Percentiles rank a stretch among this genome's conserved stretches.
Evolutionary conservation across 2,329 filamentous ascomycete genomes (phyloP).

Genomic region (Scedosporium apiospermum): DNA sequence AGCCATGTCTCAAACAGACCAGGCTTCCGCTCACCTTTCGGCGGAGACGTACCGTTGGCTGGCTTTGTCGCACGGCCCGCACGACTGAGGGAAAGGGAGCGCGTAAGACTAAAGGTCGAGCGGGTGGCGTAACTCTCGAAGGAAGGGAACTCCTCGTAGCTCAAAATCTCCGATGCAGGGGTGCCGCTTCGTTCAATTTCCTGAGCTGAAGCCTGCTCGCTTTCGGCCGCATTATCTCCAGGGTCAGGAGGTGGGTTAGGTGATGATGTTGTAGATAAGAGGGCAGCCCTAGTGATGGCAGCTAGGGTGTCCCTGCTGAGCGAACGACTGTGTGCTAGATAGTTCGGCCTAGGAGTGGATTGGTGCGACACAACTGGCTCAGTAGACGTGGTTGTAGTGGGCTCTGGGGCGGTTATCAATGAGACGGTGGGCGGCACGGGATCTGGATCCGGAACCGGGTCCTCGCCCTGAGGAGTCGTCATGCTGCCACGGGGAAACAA

Average conservation of each 20-base stretch:
- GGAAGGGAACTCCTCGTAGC: slow-evolving; percentile 3
- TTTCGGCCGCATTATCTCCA: background rate
- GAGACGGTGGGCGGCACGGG: background rate
- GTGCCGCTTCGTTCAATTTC: background rate
- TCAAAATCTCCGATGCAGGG: background rate
- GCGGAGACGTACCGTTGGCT: background rate
- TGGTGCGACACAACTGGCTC: background rate
- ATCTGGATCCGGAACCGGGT: background rate
- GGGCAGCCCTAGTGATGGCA: background rate
- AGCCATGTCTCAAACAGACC: background rate
- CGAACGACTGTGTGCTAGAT: background rate
- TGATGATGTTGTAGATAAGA: background rate
- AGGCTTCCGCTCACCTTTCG: background rate
- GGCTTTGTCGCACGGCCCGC: background rate
- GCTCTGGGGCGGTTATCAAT: background rate
- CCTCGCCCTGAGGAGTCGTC: background rate
- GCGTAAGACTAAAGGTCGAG: background rate
- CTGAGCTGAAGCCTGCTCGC: background rate
- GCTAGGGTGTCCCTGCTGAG: background rate
- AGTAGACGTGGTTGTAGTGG: slow-evolving; percentile 2
- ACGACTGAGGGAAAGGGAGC: background rate
- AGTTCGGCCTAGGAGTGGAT: background rate
- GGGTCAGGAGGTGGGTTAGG: background rate
- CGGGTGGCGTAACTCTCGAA: slow-evolving; percentile 2
- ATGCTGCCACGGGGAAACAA: background rate